A percentile compares a stretch with the other conserved stretches of the same genome.
These are phyloP conservation scores for Fusarium devonianum DNA, from an alignment of 2,329 filamentous ascomycete genomes.

Conservation along the genomic window DNA sequence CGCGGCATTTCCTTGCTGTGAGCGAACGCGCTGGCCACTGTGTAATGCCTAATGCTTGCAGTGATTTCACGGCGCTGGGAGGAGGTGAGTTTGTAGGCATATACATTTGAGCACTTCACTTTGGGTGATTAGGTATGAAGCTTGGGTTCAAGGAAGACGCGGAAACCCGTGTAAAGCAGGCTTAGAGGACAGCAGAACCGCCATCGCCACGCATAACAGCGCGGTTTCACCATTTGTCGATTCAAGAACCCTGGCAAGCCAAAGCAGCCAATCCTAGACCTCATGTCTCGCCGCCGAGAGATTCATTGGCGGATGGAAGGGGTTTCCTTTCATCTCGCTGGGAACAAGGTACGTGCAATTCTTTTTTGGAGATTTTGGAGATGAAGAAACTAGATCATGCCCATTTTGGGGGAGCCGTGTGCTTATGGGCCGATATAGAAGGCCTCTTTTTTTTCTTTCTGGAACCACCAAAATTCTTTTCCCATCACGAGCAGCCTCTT, in stretches of 20 bases:
- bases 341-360: no score
- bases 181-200: no score
- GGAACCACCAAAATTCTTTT: no score
- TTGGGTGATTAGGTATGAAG: no score
- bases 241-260: neutral
- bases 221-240: no score
- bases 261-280: conserved; percentile 4
- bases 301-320: conserved; percentile 1
- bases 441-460: conserved; percentile 4
- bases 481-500: no score
- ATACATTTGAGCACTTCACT: no score
- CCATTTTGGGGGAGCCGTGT: neutral
- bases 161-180: no score
- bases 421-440: neutral
- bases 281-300: conserved; percentile 1
- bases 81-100: neutral
- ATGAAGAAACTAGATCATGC: no score
- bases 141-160: no score
- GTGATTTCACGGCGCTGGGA: conserved; percentile 3
- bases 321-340: no score
- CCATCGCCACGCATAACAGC: no score
- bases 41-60: neutral
- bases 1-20: neutral
- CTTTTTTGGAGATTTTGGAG: neutral
- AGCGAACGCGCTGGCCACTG: neutral